Conservation (phyloP, 2,329 filamentous ascomycete species). For the Xylariaceae sp. region DNA sequence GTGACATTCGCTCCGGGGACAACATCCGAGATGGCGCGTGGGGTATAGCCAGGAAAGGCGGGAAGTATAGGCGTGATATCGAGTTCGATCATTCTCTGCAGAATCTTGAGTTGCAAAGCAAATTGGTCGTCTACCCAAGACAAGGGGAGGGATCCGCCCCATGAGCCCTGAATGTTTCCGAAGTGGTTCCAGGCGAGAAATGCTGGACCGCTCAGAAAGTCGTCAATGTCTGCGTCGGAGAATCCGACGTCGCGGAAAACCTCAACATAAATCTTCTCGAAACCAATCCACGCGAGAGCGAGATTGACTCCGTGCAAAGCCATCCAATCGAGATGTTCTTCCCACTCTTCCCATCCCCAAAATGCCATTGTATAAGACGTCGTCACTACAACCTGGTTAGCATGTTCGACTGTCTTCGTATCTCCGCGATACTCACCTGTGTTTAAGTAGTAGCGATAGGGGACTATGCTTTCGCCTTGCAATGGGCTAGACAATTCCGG, state of each 20-base stretch:
- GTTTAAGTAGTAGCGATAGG: constrained; percentile 18
- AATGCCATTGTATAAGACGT: constrained; percentile 18
- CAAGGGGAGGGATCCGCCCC: constrained; percentile 11
- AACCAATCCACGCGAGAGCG: constrained; percentile 18
- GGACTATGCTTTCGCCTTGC: constrained; percentile 13
- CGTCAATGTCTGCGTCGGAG: constrained; percentile 13
- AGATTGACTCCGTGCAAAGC: constrained; percentile 16
- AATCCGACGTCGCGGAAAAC: constrained; percentile 19
- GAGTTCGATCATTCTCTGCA: constrained; percentile 17
- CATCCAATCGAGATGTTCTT: constrained; percentile 20
- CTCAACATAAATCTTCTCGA: constrained; percentile 19
- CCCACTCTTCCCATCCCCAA: constrained; percentile 19
- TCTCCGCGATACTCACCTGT: constrained; percentile 10
- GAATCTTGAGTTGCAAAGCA: constrained; percentile 14
- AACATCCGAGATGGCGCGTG: constrained; percentile 11
- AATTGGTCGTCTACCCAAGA: constrained; percentile 18
- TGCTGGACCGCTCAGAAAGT: constrained; percentile 16
- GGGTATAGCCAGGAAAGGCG: constrained; percentile 15
- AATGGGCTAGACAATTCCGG: constrained; percentile 9
- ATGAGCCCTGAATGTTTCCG: constrained; percentile 19
- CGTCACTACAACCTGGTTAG: constrained; percentile 15
- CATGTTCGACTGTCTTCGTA: not conserved
- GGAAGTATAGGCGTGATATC: constrained; percentile 19
- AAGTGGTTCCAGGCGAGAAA: constrained; percentile 19
- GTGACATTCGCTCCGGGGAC: constrained; percentile 15